Percentiles rank a stretch among this genome's conserved stretches.
Conservation (phyloP, 2,329 filamentous ascomycete genomes). For the Aspergillus tamarii region DNA sequence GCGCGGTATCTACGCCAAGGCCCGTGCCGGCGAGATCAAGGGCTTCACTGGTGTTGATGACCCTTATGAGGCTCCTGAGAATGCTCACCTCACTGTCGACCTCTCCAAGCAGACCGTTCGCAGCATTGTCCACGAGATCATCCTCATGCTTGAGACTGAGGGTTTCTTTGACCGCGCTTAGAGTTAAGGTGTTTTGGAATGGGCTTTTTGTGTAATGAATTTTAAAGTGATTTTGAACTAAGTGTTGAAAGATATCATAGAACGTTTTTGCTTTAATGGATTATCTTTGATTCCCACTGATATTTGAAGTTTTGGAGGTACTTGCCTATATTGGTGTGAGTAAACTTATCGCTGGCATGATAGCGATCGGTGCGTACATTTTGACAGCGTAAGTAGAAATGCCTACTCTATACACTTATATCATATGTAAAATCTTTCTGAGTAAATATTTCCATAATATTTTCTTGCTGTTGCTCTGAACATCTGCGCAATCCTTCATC, state of each 20-base stretch:
- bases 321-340: background rate
- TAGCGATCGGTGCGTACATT: background rate
- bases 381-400: background rate
- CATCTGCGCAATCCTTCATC: background rate
- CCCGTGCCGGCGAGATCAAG: conserved; percentile 88
- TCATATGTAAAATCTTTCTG: no score
- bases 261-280: conserved; percentile 21
- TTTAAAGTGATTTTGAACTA: conserved; percentile 17
- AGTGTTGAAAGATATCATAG: conserved; percentile 22
- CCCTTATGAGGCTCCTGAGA: conserved; percentile 83
- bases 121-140: conserved; percentile 94
- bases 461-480: background rate
- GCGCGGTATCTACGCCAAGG: conserved; percentile 82
- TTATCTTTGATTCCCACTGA: conserved; percentile 21
- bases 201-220: conserved; percentile 14
- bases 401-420: no score
- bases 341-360: background rate
- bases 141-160: conserved; percentile 85
- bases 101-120: conserved; percentile 83
- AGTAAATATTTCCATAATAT: background rate
- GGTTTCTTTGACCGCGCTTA: conserved; percentile 75
- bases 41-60: conserved; percentile 98
- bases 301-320: conserved; percentile 1
- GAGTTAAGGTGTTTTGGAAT: conserved; percentile 18
- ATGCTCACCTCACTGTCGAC: conserved; percentile 84